phyloP scores from a whole-genome alignment of 164 flowering plant genomes.

The Paratinospora sagittata region DNA sequence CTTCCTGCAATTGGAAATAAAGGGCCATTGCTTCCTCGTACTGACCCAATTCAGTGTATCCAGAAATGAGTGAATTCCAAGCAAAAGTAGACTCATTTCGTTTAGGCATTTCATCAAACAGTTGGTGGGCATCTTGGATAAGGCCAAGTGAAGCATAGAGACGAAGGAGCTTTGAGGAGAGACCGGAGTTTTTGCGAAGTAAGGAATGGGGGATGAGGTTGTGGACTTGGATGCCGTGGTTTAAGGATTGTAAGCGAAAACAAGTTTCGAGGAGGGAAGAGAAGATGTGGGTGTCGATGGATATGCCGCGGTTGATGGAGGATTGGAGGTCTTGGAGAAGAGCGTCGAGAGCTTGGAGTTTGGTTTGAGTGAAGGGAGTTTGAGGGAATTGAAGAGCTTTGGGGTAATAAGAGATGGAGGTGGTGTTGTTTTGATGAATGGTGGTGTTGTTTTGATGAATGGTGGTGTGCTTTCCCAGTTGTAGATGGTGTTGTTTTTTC shows the following conservation, averaged over 20 bases:
- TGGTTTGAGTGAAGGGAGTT: no score
- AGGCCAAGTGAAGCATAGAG: constrained; percentile 54
- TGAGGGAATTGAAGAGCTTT: constrained; percentile 46
- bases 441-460: no score
- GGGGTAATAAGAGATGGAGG: constrained; percentile 17
- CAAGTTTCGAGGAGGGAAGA: constrained; percentile 76
- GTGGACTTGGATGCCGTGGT: constrained; percentile 50
- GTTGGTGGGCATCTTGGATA: constrained; percentile 54
- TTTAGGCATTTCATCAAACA: constrained; percentile 72
- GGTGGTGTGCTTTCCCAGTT: constrained; percentile 9
- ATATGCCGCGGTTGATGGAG: constrained; percentile 41
- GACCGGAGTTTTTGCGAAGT: constrained; percentile 40
- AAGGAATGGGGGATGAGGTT: constrained; percentile 51
- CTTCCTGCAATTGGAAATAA: constrained; percentile 81
- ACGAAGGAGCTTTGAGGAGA: constrained; percentile 63
- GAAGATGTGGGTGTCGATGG: constrained; percentile 42
- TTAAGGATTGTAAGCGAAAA: constrained; percentile 39
- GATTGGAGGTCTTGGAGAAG: constrained; percentile 50
- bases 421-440: constrained; percentile 1
- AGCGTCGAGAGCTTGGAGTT: constrained; percentile 54
- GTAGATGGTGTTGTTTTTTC: constrained; percentile 10
- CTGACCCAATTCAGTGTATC: constrained; percentile 54
- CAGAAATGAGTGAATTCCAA: constrained; percentile 83
- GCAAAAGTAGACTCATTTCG: constrained; percentile 45
- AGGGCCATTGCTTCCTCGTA: constrained; percentile 79